Evolutionary conservation across 2,329 filamentous ascomycete genomes (phyloP).

Genomic region (Penicillium sp.): DNA sequence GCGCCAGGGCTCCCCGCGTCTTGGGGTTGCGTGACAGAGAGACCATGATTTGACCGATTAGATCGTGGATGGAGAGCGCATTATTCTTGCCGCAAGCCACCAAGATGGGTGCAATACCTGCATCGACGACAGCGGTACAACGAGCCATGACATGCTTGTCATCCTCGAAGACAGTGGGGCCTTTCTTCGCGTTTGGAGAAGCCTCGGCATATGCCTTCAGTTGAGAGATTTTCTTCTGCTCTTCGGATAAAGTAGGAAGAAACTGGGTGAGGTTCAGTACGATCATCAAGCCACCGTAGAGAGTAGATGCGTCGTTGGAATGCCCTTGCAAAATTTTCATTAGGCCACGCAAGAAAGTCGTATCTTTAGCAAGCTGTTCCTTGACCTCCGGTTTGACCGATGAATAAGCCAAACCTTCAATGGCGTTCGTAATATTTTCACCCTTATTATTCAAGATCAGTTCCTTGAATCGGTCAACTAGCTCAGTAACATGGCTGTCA

Average conservation of each 20-base stretch:
- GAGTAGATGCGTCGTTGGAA: constrained; percentile 68
- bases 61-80: constrained; percentile 70
- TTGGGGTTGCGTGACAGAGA: constrained; percentile 75
- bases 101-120: constrained; percentile 76
- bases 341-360: constrained; percentile 70
- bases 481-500: constrained; percentile 55
- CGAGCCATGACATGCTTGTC: constrained; percentile 75
- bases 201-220: constrained; percentile 94
- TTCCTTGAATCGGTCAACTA: constrained; percentile 60
- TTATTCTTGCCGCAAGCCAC: constrained; percentile 73
- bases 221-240: constrained; percentile 89
- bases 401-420: constrained; percentile 91
- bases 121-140: constrained; percentile 78
- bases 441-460: constrained; percentile 47
- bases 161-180: constrained; percentile 71
- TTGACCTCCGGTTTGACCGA: constrained; percentile 86
- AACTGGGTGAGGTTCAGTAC: constrained; percentile 85
- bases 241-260: constrained; percentile 76
- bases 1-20: constrained; percentile 78
- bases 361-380: constrained; percentile 74
- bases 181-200: constrained; percentile 69
- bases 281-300: constrained; percentile 86
- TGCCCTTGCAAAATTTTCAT: constrained; percentile 56
- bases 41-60: constrained; percentile 77
- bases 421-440: constrained; percentile 71